Evolutionary conservation across 495 filamentous ascomycete genomes (phyloP), one percentile per base, ranked within the genome.

Genomic region (Penicillium alfredii): DNA sequence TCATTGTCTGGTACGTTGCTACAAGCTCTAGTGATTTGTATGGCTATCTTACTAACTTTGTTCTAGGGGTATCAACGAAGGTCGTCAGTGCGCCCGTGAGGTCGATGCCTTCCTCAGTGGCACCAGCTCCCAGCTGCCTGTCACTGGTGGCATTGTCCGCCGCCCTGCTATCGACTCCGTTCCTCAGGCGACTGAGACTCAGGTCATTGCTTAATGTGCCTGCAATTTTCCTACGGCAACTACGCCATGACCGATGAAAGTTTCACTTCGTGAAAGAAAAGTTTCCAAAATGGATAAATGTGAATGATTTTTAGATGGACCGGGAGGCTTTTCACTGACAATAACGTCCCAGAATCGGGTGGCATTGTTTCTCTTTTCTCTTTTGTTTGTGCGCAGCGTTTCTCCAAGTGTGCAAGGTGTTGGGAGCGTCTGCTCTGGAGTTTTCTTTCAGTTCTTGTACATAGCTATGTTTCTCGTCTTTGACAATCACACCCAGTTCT

Each of bases 1-100:
- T 99, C 35, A 97, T 99, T 63, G 92, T 99, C 47, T 99, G 92
- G 88, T 89, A 76, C 77, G 83, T 73, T 37, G n/a, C n/a, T n/a
- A n/a, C n/a, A n/a, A n/a, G n/a, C n/a, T n/a, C n/a, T n/a, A n/a
- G n/a, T n/a, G 18, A 14, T 30, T 18, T 12, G 6, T 18, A 11
- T 17, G 10, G 8, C 1, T 11, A 35, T 25, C 6, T 14, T 38
- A 35, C 45, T 53, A 42, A 51, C 37, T 37, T 34, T 10, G 17
- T 40, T 20, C n/a, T 40, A 87, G 84, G 86, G 92, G 90, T 63
- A 99, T 99, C 73, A 99, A 99, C 57, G 92, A 99, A 72, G 92
- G 92, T 55, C 84, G 92, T 47, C 84, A 88, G 66, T 81, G 82
- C 32, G 92, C 92, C 52, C 86, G 93, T 38, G 90, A 99, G 61